phyloP scores from a whole-genome alignment of 2,329 filamentous ascomycete genomes.

The Emericellopsis atlantica region DNA sequence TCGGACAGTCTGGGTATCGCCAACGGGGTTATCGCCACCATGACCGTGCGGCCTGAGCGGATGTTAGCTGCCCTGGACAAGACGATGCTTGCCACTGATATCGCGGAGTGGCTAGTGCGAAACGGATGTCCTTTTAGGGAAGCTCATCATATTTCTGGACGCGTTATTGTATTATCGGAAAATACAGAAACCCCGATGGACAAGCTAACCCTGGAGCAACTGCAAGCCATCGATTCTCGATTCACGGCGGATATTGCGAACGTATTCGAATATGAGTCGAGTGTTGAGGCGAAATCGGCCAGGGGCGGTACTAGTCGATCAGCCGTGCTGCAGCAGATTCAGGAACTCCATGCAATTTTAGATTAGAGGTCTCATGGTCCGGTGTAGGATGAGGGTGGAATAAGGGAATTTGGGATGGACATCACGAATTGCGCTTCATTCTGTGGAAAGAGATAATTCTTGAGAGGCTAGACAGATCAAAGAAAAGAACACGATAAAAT shows the following conservation, averaged over 20 bases:
- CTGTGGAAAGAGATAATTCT: constrained; percentile 10
- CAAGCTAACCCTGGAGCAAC: constrained; percentile 50
- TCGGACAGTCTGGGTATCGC: constrained; percentile 73
- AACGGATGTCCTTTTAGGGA: constrained; percentile 67
- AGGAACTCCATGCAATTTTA: constrained; percentile 29
- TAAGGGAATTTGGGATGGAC: constrained; percentile 12
- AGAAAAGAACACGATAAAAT: background rate
- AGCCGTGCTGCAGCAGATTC: constrained; percentile 52
- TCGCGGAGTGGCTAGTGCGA: constrained; percentile 51
- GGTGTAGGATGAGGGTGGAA: constrained; percentile 8
- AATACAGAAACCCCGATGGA: constrained; percentile 55
- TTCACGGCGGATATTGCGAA: constrained; percentile 60
- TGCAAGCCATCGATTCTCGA: constrained; percentile 54
- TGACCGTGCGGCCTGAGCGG: constrained; percentile 56
- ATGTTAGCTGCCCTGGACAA: constrained; percentile 71
- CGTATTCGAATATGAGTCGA: constrained; percentile 70
- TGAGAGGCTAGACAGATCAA: constrained; percentile 5
- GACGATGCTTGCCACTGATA: constrained; percentile 69
- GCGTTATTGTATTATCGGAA: constrained; percentile 49
- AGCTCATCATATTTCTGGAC: constrained; percentile 67
- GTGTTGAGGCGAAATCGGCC: constrained; percentile 66
- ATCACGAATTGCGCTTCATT: constrained; percentile 13
- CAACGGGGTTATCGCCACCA: constrained; percentile 64
- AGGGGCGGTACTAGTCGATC: constrained; percentile 68
- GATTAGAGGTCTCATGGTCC: constrained; percentile 9